A percentile compares a stretch with the other conserved stretches of the same genome.
These are phyloP conservation scores for Durio zibethinus DNA, from an alignment of 345 rosid genomes.

Conservation along the genomic window DNA sequence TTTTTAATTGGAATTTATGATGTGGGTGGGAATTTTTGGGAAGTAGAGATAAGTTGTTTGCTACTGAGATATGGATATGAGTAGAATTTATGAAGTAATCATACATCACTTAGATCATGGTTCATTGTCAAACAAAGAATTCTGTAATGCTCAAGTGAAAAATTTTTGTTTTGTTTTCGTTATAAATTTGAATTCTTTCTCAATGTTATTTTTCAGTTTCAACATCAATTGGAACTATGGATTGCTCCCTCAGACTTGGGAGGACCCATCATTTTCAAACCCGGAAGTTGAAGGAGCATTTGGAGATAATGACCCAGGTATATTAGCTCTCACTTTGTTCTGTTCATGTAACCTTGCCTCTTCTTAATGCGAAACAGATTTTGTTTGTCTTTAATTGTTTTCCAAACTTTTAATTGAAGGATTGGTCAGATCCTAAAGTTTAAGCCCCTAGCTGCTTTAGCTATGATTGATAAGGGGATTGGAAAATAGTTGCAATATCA, in stretches of 20 bases:
- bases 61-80: background rate
- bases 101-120: background rate
- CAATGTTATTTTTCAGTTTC: slow-evolving; percentile 43
- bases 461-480: slow-evolving; percentile 99
- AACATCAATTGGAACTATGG: slow-evolving; percentile 91
- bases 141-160: no score
- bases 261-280: slow-evolving; percentile 76
- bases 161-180: no score
- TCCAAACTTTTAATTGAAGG: slow-evolving; percentile 51
- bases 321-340: no score
- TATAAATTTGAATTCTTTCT: background rate
- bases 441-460: slow-evolving; percentile 85
- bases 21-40: no score
- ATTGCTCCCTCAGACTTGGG: slow-evolving; percentile 94
- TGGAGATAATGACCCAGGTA: slow-evolving; percentile 94
- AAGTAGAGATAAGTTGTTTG: background rate
- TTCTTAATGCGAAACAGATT: background rate
- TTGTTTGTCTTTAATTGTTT: background rate
- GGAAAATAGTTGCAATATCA: slow-evolving; percentile 92
- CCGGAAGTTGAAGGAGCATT: slow-evolving; percentile 79
- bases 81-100: background rate
- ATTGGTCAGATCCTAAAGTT: slow-evolving; percentile 70
- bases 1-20: no score
- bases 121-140: no score
- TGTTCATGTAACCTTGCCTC: no score